Evolutionary conservation across 148 eudicot species (phyloP).

Genomic region (Suaeda aralocaspica): DNA sequence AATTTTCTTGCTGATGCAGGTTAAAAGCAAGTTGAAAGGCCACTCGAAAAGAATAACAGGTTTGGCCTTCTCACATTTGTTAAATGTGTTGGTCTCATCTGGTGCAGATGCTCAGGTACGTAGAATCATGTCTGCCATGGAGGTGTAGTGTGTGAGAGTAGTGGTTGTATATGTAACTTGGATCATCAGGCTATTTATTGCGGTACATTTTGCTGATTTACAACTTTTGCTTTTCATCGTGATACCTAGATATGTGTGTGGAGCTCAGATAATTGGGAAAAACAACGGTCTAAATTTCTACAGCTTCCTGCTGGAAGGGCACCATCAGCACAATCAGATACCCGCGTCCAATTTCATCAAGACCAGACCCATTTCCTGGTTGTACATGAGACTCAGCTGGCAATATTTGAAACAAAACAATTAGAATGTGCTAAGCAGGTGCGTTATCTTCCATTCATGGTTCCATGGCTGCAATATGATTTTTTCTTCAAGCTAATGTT

Average conservation of each 20-base stretch:
- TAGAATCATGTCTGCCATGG: neutral
- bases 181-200: neutral
- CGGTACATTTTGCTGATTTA: neutral
- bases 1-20: conserved; percentile 35
- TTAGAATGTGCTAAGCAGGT: conserved; percentile 80
- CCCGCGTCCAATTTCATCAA: conserved; percentile 80
- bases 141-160: neutral
- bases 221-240: neutral
- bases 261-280: conserved; percentile 86
- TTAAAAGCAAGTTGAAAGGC: conserved; percentile 83
- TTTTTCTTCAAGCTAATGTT: conserved; percentile 6
- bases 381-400: conserved; percentile 89
- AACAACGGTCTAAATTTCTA: conserved; percentile 51
- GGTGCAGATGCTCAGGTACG: conserved; percentile 92
- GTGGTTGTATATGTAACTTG: neutral
- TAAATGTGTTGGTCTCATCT: conserved; percentile 77
- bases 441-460: conserved; percentile 1
- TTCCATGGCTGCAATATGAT: neutral
- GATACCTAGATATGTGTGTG: conserved; percentile 66
- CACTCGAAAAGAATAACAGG: conserved; percentile 87
- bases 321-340: conserved; percentile 63
- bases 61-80: conserved; percentile 72
- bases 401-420: conserved; percentile 77
- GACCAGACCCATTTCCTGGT: conserved; percentile 82
- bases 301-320: conserved; percentile 72